A percentile compares a stretch with the other conserved stretches of the same genome.
These are phyloP conservation scores for Rhipidocladum racemiflorum DNA, from an alignment of 176 grass and related monocot genomes.

Conservation along the genomic window DNA sequence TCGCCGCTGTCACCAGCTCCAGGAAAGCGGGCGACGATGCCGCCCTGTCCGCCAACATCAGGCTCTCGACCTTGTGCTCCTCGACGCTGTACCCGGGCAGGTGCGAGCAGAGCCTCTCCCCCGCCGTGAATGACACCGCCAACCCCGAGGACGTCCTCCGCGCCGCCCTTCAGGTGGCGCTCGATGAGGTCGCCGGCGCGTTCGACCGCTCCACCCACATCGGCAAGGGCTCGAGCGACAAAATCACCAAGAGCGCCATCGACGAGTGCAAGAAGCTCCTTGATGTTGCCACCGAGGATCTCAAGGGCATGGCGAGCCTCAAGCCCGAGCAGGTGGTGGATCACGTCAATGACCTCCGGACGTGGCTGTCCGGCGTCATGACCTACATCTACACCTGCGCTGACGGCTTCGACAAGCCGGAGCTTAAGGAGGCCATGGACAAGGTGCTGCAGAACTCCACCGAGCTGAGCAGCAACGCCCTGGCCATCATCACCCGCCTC, in stretches of 20 bases:
- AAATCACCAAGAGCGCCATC: constrained; percentile 48
- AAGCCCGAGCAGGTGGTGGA: constrained; percentile 26
- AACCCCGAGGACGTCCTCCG: constrained; percentile 48
- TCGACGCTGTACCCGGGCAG: constrained; percentile 58
- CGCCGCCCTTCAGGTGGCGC: constrained; percentile 42
- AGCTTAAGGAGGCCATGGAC: constrained; percentile 65
- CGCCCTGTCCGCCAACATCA: constrained; percentile 31
- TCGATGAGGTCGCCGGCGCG: constrained; percentile 46
- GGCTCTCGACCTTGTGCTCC: constrained; percentile 56
- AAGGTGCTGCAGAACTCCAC: constrained; percentile 63
- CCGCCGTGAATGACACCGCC: constrained; percentile 38
- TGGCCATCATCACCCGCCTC: constrained; percentile 64
- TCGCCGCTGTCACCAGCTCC: constrained; percentile 48
- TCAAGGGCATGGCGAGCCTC: constrained; percentile 37
- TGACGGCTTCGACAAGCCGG: constrained; percentile 70
- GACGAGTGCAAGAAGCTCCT: constrained; percentile 73
- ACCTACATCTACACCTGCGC: constrained; percentile 74
- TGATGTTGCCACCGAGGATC: constrained; percentile 44
- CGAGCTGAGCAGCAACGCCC: constrained; percentile 84
- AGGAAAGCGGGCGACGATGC: background rate
- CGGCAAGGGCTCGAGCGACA: constrained; percentile 28
- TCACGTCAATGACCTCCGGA: constrained; percentile 48
- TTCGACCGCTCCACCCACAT: constrained; percentile 35
- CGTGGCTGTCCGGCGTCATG: constrained; percentile 66
- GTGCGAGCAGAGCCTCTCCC: constrained; percentile 58